Conservation (phyloP, 2,329 filamentous ascomycete genomes). For the Juglanconis juglandina region DNA sequence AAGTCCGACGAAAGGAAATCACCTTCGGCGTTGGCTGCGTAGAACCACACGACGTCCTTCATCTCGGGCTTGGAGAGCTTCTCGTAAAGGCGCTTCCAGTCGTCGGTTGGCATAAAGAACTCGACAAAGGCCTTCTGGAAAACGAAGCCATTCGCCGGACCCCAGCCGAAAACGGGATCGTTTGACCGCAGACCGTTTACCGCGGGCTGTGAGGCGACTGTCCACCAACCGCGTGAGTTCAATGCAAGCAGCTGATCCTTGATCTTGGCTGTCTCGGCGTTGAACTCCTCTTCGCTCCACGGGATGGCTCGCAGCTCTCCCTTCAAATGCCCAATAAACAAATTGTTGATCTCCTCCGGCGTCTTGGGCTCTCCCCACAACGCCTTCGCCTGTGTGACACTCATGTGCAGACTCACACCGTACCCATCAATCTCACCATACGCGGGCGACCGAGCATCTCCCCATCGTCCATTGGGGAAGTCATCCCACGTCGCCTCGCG, state of each 20-base stretch:
- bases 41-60: constrained; percentile 74
- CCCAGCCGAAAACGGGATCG: constrained; percentile 86
- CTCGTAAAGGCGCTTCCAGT: constrained; percentile 66
- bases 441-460: constrained; percentile 85
- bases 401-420: constrained; percentile 90
- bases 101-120: constrained; percentile 75
- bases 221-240: constrained; percentile 89
- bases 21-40: constrained; percentile 75
- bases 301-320: constrained; percentile 79
- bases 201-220: constrained; percentile 89
- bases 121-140: constrained; percentile 99
- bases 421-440: constrained; percentile 99
- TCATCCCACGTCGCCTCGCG: constrained; percentile 98
- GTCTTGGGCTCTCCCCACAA: constrained; percentile 80
- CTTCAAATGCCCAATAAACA: constrained; percentile 79
- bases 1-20: constrained; percentile 72
- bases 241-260: constrained; percentile 69
- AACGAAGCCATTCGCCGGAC: constrained; percentile 85
- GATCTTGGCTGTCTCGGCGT: constrained; percentile 80
- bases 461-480: constrained; percentile 94
- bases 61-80: constrained; percentile 58
- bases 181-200: constrained; percentile 80
- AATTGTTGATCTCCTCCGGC: constrained; percentile 66
- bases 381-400: constrained; percentile 74
- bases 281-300: constrained; percentile 88